These are phyloP conservation scores for Candida insectalens DNA, from an alignment of 805 yeast genomes.

Conservation along the genomic window DNA sequence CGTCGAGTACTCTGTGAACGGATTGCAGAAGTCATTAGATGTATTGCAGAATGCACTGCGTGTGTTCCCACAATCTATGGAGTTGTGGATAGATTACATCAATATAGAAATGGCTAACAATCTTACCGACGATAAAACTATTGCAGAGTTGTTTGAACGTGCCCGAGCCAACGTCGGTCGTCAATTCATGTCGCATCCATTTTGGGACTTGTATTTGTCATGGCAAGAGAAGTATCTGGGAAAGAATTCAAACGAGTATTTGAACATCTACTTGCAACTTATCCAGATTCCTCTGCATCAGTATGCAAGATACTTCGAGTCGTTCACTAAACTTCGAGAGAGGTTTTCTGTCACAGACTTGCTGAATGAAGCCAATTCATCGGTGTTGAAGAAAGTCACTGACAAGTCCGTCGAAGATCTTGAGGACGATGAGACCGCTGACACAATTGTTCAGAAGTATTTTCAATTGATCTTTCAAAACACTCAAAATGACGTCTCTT, in stretches of 20 bases:
- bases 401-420: slow-evolving; percentile 7
- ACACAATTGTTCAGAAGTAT: slow-evolving; percentile 30
- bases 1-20: slow-evolving; percentile 46
- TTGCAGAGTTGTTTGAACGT: slow-evolving; percentile 34
- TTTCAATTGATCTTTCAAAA: slow-evolving; percentile 31
- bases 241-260: slow-evolving; percentile 27
- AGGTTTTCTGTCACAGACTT: slow-evolving; percentile 25
- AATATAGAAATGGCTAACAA: slow-evolving; percentile 38
- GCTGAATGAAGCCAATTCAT: slow-evolving; percentile 21
- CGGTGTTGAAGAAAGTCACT: slow-evolving; percentile 20
- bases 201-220: slow-evolving; percentile 75
- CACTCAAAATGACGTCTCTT: slow-evolving; percentile 44
- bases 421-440: slow-evolving; percentile 9
- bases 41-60: slow-evolving; percentile 35
- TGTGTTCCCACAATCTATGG: slow-evolving; percentile 48
- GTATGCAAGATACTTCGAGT: slow-evolving; percentile 65
- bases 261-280: slow-evolving; percentile 33
- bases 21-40: slow-evolving; percentile 38
- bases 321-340: slow-evolving; percentile 30
- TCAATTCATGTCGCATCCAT: slow-evolving; percentile 66
- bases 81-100: slow-evolving; percentile 60
- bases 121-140: slow-evolving; percentile 19
- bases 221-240: slow-evolving; percentile 36
- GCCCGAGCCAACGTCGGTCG: slow-evolving; percentile 49
- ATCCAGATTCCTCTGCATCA: slow-evolving; percentile 70